Conservation (phyloP, 2,329 filamentous ascomycete species). For the Xylaria sp. region DNA sequence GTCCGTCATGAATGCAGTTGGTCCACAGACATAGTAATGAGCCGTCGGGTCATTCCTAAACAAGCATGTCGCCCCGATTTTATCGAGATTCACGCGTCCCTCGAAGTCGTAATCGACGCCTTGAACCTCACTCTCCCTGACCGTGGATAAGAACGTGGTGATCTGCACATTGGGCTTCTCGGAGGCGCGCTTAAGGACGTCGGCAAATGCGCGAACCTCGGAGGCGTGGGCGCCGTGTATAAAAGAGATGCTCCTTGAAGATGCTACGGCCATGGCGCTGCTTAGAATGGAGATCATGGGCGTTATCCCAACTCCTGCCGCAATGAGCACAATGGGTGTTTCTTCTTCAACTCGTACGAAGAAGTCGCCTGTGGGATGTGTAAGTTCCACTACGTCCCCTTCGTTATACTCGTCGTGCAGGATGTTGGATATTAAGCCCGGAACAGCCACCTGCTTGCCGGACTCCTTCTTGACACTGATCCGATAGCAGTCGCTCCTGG, state of each 20-base stretch:
- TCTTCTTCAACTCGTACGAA: conserved; percentile 63
- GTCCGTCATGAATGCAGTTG: conserved; percentile 74
- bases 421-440: conserved; percentile 64
- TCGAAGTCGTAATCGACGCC: conserved; percentile 69
- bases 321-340: conserved; percentile 71
- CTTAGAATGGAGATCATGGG: conserved; percentile 74
- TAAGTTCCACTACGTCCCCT: conserved; percentile 65
- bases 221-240: conserved; percentile 68
- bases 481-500: conserved; percentile 67
- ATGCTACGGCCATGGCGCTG: conserved; percentile 47
- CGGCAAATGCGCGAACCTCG: conserved; percentile 64
- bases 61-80: conserved; percentile 64
- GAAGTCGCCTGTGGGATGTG: conserved; percentile 69
- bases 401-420: conserved; percentile 60
- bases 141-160: conserved; percentile 67
- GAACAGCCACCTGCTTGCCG: conserved; percentile 51
- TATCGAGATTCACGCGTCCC: conserved; percentile 68
- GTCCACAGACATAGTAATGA: conserved; percentile 79
- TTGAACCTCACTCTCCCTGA: conserved; percentile 54
- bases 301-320: conserved; percentile 75
- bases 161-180: conserved; percentile 59
- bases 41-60: conserved; percentile 63
- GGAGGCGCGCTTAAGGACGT: conserved; percentile 58
- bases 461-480: conserved; percentile 77
- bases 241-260: conserved; percentile 65